phyloP scores from a whole-genome alignment of 1,284 basidiomycete genomes.

The Melampsora americana region DNA sequence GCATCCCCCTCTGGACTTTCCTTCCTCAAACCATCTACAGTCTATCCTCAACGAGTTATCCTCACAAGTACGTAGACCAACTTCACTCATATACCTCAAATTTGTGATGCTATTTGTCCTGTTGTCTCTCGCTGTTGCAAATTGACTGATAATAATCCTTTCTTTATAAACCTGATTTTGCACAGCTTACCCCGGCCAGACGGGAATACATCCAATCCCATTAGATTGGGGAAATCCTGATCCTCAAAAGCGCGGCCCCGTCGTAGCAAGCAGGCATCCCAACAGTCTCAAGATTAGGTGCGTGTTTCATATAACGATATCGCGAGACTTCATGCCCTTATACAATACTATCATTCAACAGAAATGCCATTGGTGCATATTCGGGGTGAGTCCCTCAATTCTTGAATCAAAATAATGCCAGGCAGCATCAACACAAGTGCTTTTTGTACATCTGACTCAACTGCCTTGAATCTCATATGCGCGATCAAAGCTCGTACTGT shows the following conservation, averaged over 20 bases:
- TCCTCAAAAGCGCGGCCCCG: slow-evolving; percentile 70
- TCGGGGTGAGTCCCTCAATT: slow-evolving; percentile 59
- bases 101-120: background rate
- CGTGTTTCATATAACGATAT: background rate
- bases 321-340: background rate
- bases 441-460: too few species aligned
- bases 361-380: slow-evolving; percentile 88
- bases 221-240: slow-evolving; percentile 76
- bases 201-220: slow-evolving; percentile 71
- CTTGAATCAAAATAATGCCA: too few species aligned
- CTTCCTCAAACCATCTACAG: slow-evolving; percentile 1
- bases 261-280: slow-evolving; percentile 82
- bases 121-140: background rate
- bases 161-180: slow-evolving; percentile 11
- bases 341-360: background rate
- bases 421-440: too few species aligned
- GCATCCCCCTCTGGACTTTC: background rate
- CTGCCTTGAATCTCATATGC: too few species aligned
- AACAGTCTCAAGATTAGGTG: slow-evolving; percentile 74
- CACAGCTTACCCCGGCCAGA: slow-evolving; percentile 68
- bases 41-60: slow-evolving; percentile 38
- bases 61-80: slow-evolving; percentile 26
- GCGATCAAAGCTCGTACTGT: slow-evolving; percentile 65
- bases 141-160: background rate
- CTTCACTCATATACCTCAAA: background rate